Conservation (phyloP, 2,329 filamentous ascomycete species). For the Cercospora brassicicola region DNA sequence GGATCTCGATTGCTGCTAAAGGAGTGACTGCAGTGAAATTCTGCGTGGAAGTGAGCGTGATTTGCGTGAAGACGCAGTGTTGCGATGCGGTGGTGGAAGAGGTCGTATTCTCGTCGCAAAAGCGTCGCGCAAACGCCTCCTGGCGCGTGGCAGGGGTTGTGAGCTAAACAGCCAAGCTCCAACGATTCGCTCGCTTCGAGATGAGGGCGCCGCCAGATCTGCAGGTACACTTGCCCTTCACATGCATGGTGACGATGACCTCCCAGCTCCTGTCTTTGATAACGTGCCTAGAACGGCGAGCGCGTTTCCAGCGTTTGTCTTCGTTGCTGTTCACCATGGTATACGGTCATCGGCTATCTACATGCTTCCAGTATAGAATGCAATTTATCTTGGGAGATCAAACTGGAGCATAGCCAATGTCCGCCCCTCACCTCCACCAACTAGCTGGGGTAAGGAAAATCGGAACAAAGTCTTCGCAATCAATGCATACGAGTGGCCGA, state of each 20-base stretch:
- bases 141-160: conserved; percentile 11
- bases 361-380: not conserved
- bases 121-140: conserved; percentile 13
- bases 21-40: conserved; percentile 20
- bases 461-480: not conserved
- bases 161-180: not conserved
- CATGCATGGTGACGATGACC: not conserved
- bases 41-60: conserved; percentile 5
- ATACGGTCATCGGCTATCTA: not conserved
- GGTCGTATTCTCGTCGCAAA: conserved; percentile 4
- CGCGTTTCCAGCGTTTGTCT: not conserved
- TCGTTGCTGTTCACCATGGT: not conserved
- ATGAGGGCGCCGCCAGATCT: conserved; percentile 10
- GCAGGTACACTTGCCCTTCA: conserved; percentile 6
- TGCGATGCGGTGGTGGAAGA: not conserved
- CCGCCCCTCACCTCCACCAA: conserved; percentile 1
- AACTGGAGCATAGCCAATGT: not conserved
- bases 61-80: not conserved
- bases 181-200: conserved; percentile 7
- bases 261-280: not conserved
- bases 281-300: not conserved
- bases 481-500: conserved; percentile 7
- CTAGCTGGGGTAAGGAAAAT: not conserved
- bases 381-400: not conserved
- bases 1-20: conserved; percentile 11